Percentiles rank a stretch among this genome's conserved stretches.
These are phyloP conservation scores for Marchantia paleacea DNA, from an alignment of 225 moss, liverwort and hornwort species.

Conservation along the genomic window DNA sequence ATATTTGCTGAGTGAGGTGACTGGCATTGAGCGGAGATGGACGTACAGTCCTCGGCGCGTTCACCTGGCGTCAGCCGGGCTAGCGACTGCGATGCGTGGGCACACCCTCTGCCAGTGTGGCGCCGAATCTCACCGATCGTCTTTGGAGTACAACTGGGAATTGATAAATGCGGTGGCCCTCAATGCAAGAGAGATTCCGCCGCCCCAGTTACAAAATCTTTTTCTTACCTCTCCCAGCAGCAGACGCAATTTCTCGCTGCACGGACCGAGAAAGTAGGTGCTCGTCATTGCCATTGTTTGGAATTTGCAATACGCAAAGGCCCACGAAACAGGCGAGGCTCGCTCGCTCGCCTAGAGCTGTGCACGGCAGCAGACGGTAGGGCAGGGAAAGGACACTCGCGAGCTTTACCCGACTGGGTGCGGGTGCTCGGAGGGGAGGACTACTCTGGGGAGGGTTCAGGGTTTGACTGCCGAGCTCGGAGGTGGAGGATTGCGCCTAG, in stretches of 20 bases:
- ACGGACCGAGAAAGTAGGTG: neutral
- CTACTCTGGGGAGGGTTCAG: neutral
- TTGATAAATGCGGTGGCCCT: slow-evolving; percentile 2
- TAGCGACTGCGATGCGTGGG: neutral
- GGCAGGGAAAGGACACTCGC: too few species aligned
- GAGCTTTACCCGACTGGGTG: too few species aligned
- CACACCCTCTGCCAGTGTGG: neutral
- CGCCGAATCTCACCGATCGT: neutral
- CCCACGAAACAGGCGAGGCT: too few species aligned
- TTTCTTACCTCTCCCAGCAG: neutral
- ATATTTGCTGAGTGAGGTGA: neutral
- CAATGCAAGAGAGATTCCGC: neutral
- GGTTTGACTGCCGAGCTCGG: neutral
- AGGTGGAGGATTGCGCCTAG: neutral
- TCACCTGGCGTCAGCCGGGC: neutral
- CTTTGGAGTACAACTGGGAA: neutral
- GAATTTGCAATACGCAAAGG: neutral
- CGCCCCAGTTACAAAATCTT: neutral
- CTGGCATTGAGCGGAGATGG: neutral
- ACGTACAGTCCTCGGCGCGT: neutral
- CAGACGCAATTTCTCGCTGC: neutral
- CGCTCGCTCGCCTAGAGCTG: too few species aligned
- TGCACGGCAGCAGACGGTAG: too few species aligned
- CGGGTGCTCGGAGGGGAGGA: too few species aligned
- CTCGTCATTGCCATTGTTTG: neutral